phyloP scores from a whole-genome alignment of 768 basidiomycete species.

The Galerina sulciceps region DNA sequence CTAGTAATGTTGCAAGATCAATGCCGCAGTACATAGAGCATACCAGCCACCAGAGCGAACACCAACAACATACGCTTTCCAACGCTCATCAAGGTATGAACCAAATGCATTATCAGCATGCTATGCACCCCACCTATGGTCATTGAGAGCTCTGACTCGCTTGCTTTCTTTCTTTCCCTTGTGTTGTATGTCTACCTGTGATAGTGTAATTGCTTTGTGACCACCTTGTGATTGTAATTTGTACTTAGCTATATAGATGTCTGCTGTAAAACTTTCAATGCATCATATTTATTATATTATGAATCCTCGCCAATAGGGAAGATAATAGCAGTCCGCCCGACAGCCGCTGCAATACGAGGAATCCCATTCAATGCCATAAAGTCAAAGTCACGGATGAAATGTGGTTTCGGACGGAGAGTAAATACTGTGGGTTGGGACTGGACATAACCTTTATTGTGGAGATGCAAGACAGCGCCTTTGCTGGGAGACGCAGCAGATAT shows the following conservation, averaged over 20 bases:
- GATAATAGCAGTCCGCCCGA: constrained; percentile 61
- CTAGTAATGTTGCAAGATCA: constrained; percentile 21
- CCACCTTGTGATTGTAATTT: not conserved
- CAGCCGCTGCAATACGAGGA: constrained; percentile 69
- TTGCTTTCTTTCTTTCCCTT: constrained; percentile 2
- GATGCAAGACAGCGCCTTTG: constrained; percentile 69
- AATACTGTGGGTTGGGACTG: constrained; percentile 68
- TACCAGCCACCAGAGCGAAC: constrained; percentile 19
- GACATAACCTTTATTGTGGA: constrained; percentile 69
- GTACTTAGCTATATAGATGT: not conserved
- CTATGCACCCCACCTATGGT: constrained; percentile 31
- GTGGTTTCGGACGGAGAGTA: constrained; percentile 60
- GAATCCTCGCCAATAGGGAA: constrained; percentile 70
- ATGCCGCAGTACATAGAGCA: constrained; percentile 32
- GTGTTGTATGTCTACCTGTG: constrained; percentile 1
- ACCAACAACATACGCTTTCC: constrained; percentile 4
- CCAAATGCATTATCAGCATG: constrained; percentile 16
- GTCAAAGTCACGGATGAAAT: constrained; percentile 76
- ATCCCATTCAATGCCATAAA: constrained; percentile 66
- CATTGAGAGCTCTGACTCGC: constrained; percentile 25
- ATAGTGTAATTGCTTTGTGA: not conserved
- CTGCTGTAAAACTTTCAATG: not conserved
- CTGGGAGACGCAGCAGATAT: constrained; percentile 63
- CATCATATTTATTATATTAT: constrained; percentile 19
- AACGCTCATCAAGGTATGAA: constrained; percentile 19